These are phyloP conservation scores for Apiotrichum brassicae DNA, from an alignment of 1,284 basidiomycete species.

Conservation along the genomic window DNA sequence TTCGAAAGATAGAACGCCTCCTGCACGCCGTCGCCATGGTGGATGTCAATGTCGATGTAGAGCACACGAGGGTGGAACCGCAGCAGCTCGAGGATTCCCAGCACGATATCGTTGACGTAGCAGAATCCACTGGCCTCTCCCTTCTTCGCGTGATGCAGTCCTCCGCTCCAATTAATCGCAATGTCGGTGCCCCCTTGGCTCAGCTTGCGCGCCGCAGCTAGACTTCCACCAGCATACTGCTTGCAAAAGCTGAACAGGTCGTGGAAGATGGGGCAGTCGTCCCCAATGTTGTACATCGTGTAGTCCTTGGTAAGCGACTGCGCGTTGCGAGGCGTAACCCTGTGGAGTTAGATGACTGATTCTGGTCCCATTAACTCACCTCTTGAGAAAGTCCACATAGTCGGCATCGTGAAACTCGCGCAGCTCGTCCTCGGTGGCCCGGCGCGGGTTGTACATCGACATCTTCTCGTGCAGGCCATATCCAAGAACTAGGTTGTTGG, in stretches of 20 bases:
- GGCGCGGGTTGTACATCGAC: slow-evolving; percentile 82
- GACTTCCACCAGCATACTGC: slow-evolving; percentile 83
- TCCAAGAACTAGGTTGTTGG: slow-evolving; percentile 90
- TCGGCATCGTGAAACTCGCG: slow-evolving; percentile 85
- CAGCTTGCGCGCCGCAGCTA: slow-evolving; percentile 83
- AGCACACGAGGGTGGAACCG: slow-evolving; percentile 83
- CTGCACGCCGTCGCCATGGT: slow-evolving; percentile 94
- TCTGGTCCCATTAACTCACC: too few relatives aligned
- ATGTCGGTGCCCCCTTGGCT: slow-evolving; percentile 85
- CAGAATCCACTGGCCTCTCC: slow-evolving; percentile 95
- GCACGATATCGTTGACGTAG: slow-evolving; percentile 91
- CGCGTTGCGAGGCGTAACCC: slow-evolving; percentile 40
- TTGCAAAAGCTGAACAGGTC: slow-evolving; percentile 89
- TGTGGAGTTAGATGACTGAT: too few relatives aligned
- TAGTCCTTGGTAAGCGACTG: slow-evolving; percentile 60
- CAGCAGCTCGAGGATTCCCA: slow-evolving; percentile 85
- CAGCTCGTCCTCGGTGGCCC: slow-evolving; percentile 84
- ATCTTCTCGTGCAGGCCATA: slow-evolving; percentile 96
- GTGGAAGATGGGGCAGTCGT: slow-evolving; percentile 89
- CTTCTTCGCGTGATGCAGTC: slow-evolving; percentile 91
- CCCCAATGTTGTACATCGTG: slow-evolving; percentile 79
- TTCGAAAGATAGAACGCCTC: slow-evolving; percentile 97
- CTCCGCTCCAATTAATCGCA: slow-evolving; percentile 95
- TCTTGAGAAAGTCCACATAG: slow-evolving; percentile 89
- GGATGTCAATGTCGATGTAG: slow-evolving; percentile 96